A percentile compares a stretch with the other conserved stretches of the same genome.
These are phyloP conservation scores for Yarrowia porcina DNA, from an alignment of 805 yeast species.

Conservation along the genomic window DNA sequence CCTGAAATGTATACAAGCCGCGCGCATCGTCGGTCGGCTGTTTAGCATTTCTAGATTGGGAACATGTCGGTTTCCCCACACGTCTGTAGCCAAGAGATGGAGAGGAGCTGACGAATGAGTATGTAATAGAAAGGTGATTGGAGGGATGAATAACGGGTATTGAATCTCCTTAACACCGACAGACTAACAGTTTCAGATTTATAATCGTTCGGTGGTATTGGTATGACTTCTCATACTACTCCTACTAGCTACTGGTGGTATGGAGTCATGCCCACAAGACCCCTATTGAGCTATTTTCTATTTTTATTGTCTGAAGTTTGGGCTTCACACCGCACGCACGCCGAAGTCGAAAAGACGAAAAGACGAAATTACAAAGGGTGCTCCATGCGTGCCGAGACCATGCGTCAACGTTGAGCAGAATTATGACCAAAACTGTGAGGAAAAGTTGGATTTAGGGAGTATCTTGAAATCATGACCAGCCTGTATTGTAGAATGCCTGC, in stretches of 20 bases:
- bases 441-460: no score
- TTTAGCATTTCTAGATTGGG: constrained; percentile 19
- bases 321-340: background rate
- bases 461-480: no score
- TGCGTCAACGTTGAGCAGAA: background rate
- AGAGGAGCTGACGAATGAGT: background rate
- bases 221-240: no score
- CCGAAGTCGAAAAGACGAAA: background rate
- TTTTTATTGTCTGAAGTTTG: no score
- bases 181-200: background rate
- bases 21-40: constrained; percentile 7
- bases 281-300: background rate
- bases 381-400: no score
- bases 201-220: no score
- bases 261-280: background rate
- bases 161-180: no score
- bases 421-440: background rate
- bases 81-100: constrained; percentile 7
- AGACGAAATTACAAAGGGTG: background rate
- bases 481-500: no score
- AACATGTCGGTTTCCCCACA: constrained; percentile 13
- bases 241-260: no score
- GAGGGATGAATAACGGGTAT: no score
- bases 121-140: no score
- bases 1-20: constrained; percentile 16